A percentile compares a stretch with the other conserved stretches of the same genome.
Conservation (phyloP, 2,329 filamentous ascomycete species). For the Daldinia sp. region DNA sequence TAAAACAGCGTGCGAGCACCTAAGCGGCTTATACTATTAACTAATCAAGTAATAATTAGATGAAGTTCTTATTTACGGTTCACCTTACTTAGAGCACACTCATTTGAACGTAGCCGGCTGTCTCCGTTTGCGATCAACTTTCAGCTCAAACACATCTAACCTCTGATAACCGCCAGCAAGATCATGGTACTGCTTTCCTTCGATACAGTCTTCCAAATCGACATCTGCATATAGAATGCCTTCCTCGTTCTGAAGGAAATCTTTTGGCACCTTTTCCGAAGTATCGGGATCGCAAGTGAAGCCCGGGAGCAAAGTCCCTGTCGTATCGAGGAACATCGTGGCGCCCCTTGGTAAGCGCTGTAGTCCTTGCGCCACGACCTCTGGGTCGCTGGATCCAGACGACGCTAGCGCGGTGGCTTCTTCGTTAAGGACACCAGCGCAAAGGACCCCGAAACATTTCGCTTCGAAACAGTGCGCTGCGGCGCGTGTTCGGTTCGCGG, state of each 20-base stretch:
- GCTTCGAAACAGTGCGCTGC: slow-evolving; percentile 66
- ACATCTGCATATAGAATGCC: slow-evolving; percentile 62
- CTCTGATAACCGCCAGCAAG: slow-evolving; percentile 64
- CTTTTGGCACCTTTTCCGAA: slow-evolving; percentile 38
- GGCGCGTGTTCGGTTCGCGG: slow-evolving; percentile 60
- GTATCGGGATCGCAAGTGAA: slow-evolving; percentile 48
- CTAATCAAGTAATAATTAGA: background rate
- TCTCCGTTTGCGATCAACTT: slow-evolving; percentile 53
- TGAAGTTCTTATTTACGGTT: background rate
- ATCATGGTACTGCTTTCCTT: slow-evolving; percentile 66
- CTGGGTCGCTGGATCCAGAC: slow-evolving; percentile 42
- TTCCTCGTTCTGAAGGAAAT: slow-evolving; percentile 55
- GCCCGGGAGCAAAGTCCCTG: slow-evolving; percentile 51
- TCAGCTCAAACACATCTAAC: slow-evolving; percentile 61
- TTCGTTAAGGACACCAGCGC: slow-evolving; percentile 53
- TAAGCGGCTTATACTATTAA: background rate
- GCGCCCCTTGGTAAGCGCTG: slow-evolving; percentile 52
- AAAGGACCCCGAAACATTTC: slow-evolving; percentile 63
- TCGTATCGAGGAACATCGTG: slow-evolving; percentile 61
- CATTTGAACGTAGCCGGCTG: slow-evolving; percentile 41
- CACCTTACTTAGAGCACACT: background rate
- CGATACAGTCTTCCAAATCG: slow-evolving; percentile 58
- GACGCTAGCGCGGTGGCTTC: slow-evolving; percentile 50
- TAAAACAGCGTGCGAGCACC: background rate
- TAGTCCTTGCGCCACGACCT: slow-evolving; percentile 47